Evolutionary conservation across 1,284 basidiomycete genomes (phyloP), one percentile per base, ranked within the genome.

Genomic region (Ceratobasidium theobromae): DNA sequence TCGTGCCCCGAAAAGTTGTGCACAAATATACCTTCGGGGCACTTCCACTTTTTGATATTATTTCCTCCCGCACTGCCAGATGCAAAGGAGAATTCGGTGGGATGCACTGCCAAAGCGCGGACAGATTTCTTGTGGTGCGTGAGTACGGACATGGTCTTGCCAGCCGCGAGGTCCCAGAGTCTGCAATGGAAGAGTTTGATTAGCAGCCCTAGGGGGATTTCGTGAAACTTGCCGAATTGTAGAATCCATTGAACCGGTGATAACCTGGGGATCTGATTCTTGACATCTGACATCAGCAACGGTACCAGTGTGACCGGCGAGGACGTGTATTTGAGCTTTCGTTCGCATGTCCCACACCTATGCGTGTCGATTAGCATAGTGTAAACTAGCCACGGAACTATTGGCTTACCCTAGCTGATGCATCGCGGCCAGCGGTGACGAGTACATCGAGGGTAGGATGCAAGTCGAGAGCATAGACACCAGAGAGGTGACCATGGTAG

Each of bases 21-120:
- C 6, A 98, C 93, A 71, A 99, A 96, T 1, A 85, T 79, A 43
- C 97, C 97, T 70, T 98, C 94, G 11, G 96, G 96, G 73, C 93
- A 98, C 74, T 96, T 95, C 96, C 96, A 99, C 75, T 98, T 98
- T 77, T 99, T 99, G 80, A 99, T 97, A 77, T 98, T 98, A 80
- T 97, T 97, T 0, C 94, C 95, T 12, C 96, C 96, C 0, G 95
- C 90, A 6, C 92, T 95, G 45, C 92, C 96, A 1, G 91, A 91
- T 4, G 94, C 96, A 73, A 99, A 99, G 41, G 88, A 90, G 79
- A 94, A 99, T 74, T 99, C 95, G 8, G 91, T 93, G 0, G 96
- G 96, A 74, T 98, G 95, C 60, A 98, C 86, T 1, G 95, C 91
- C 51, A 99, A 81, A 0, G 95, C 87, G 65, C 96, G 87, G 1